These are phyloP conservation scores for Sporothrix inflata DNA, from an alignment of 2,329 filamentous ascomycete species.

Conservation along the genomic window DNA sequence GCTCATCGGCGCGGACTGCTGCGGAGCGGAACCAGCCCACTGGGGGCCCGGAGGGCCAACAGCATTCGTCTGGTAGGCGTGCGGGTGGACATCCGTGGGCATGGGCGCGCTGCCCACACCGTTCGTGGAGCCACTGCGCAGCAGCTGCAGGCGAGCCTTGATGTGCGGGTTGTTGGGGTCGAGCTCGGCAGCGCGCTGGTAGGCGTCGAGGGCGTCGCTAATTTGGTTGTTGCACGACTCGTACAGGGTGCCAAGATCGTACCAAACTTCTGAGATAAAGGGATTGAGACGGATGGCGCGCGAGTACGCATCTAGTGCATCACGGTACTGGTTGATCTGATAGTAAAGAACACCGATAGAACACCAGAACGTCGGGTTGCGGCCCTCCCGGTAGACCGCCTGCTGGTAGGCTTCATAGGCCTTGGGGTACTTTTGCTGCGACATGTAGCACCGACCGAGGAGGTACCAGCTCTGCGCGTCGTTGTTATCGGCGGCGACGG, in stretches of 20 bases:
- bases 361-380: slow-evolving; percentile 99
- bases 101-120: slow-evolving; percentile 78
- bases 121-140: slow-evolving; percentile 78
- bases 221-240: slow-evolving; percentile 99
- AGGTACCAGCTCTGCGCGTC: slow-evolving; percentile 99
- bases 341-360: slow-evolving; percentile 99
- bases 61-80: slow-evolving; percentile 86
- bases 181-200: slow-evolving; percentile 89
- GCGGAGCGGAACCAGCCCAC: slow-evolving; percentile 75
- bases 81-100: slow-evolving; percentile 93
- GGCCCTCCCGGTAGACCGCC: slow-evolving; percentile 94
- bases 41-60: slow-evolving; percentile 84
- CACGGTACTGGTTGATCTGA: slow-evolving; percentile 98
- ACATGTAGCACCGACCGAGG: slow-evolving; percentile 97
- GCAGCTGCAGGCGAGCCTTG: slow-evolving; percentile 87
- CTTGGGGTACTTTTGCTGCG: slow-evolving; percentile 97
- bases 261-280: slow-evolving; percentile 99
- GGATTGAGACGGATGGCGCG: slow-evolving; percentile 95
- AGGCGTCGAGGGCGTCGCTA: slow-evolving; percentile 91
- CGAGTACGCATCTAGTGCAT: slow-evolving; percentile 96
- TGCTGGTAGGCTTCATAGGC: slow-evolving; percentile 99
- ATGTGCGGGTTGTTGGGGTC: slow-evolving; percentile 94
- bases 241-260: slow-evolving; percentile 94
- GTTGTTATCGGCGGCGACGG: slow-evolving; percentile 83
- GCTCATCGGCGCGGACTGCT: slow-evolving; percentile 47